A percentile compares a stretch with the other conserved stretches of the same genome.
Evolutionary conservation across 2,329 filamentous ascomycete species (phyloP).

Genomic region (Claviceps capensis): DNA sequence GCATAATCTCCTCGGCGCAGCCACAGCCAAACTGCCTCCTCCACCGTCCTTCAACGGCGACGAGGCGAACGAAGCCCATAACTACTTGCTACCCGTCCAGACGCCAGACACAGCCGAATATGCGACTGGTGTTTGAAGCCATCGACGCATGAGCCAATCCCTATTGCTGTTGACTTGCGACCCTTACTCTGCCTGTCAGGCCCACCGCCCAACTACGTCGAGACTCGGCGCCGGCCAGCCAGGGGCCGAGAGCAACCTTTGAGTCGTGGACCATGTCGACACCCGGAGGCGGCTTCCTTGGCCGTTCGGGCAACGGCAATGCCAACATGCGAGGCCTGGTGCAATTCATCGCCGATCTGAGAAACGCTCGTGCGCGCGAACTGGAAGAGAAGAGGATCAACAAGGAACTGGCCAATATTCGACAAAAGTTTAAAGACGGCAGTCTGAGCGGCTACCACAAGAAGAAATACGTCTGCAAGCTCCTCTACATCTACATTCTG

Average conservation of each 20-base stretch:
- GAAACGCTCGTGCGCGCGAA: constrained; percentile 89
- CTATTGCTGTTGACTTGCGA: background rate
- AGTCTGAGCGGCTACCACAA: constrained; percentile 93
- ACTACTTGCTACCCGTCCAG: background rate
- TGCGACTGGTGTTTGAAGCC: background rate
- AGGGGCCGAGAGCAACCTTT: constrained; percentile 5
- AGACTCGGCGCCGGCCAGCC: background rate
- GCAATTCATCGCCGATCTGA: constrained; percentile 93
- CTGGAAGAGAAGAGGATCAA: constrained; percentile 99
- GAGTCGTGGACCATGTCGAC: constrained; percentile 36
- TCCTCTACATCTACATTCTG: constrained; percentile 97
- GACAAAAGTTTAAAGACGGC: constrained; percentile 95
- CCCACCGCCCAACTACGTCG: background rate
- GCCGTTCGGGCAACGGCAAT: constrained; percentile 51
- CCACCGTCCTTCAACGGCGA: background rate
- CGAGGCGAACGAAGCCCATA: background rate
- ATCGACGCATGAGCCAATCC: background rate
- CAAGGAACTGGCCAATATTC: constrained; percentile 96
- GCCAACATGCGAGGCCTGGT: constrained; percentile 73
- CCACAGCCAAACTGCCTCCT: background rate
- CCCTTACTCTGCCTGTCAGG: background rate
- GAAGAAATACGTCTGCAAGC: constrained; percentile 99
- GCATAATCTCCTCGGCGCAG: constrained; percentile 1
- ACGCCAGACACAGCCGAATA: background rate
- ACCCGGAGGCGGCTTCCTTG: constrained; percentile 46